Conservation (phyloP, 352 stramenopile species). For the Phytophthora lateralis region DNA sequence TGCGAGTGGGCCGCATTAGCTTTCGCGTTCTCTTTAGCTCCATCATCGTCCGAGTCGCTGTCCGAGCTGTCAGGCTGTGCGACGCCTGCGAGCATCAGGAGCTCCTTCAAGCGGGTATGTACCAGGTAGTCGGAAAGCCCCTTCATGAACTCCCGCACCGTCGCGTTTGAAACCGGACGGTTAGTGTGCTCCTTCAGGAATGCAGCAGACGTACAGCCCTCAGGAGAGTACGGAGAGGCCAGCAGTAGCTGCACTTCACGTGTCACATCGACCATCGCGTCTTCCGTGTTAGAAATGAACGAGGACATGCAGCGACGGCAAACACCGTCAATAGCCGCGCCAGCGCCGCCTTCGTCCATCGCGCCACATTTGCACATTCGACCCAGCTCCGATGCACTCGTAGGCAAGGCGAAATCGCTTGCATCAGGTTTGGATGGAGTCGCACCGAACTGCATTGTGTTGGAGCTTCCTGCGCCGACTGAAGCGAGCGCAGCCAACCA, state of each 20-base stretch:
- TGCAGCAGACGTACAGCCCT: conserved; percentile 71
- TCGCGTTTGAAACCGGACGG: conserved; percentile 52
- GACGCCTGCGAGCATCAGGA: conserved; percentile 63
- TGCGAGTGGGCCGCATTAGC: conserved; percentile 5
- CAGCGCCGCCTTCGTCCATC: conserved; percentile 27
- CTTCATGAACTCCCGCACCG: conserved; percentile 77
- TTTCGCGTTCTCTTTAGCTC: conserved; percentile 19
- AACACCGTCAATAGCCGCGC: conserved; percentile 43
- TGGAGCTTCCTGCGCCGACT: conserved; percentile 47
- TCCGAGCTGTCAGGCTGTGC: conserved; percentile 33
- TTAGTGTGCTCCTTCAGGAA: conserved; percentile 76
- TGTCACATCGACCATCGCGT: conserved; percentile 72
- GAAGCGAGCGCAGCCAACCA: conserved; percentile 79
- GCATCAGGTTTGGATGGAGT: conserved; percentile 22
- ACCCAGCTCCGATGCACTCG: conserved; percentile 44
- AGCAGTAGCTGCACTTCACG: conserved; percentile 85
- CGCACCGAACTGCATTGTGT: conserved; percentile 19
- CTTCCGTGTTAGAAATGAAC: conserved; percentile 82
- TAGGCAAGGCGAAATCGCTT: conserved; percentile 35
- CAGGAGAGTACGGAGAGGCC: conserved; percentile 83
- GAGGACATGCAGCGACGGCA: conserved; percentile 78
- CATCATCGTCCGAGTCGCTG: conserved; percentile 41
- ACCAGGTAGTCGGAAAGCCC: conserved; percentile 84
- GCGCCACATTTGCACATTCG: conserved; percentile 67
- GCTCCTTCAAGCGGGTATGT: conserved; percentile 80